These are phyloP conservation scores for Talaromyces sp. DNA, from an alignment of 2,329 filamentous ascomycete species.

Conservation along the genomic window DNA sequence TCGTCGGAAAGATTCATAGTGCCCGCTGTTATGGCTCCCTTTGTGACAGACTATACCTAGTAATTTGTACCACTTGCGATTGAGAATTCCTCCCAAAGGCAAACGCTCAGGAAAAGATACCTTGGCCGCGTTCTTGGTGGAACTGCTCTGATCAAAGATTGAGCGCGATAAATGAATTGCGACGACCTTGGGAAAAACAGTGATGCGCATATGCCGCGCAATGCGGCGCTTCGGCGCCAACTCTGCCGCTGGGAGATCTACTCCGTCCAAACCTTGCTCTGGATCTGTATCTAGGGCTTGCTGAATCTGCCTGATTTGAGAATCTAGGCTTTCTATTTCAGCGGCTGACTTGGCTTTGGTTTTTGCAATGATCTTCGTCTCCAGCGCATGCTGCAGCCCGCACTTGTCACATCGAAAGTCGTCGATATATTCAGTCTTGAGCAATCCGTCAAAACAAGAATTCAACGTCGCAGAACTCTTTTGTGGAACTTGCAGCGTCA, in stretches of 20 bases:
- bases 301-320: constrained; percentile 65
- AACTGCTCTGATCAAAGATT: constrained; percentile 78
- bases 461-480: constrained; percentile 76
- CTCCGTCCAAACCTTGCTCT: constrained; percentile 69
- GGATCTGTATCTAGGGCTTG: constrained; percentile 75
- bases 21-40: constrained; percentile 90
- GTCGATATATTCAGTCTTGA: constrained; percentile 94
- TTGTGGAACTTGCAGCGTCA: constrained; percentile 89
- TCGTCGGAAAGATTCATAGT: constrained; percentile 93
- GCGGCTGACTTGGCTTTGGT: constrained; percentile 54
- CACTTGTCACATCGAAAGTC: constrained; percentile 96
- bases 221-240: constrained; percentile 80
- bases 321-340: constrained; percentile 53
- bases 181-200: constrained; percentile 81
- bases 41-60: constrained; percentile 90
- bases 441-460: constrained; percentile 86
- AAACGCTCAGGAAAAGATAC: constrained; percentile 88
- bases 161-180: constrained; percentile 91
- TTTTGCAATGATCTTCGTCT: constrained; percentile 61
- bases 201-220: constrained; percentile 82
- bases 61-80: constrained; percentile 77
- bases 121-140: constrained; percentile 91
- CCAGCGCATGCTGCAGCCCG: constrained; percentile 75
- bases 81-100: constrained; percentile 73
- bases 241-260: constrained; percentile 71